A percentile compares a stretch with the other conserved stretches of the same genome.
These are phyloP conservation scores for Vigna reflexopilosa DNA, from an alignment of 306 rosid species.

Conservation along the genomic window DNA sequence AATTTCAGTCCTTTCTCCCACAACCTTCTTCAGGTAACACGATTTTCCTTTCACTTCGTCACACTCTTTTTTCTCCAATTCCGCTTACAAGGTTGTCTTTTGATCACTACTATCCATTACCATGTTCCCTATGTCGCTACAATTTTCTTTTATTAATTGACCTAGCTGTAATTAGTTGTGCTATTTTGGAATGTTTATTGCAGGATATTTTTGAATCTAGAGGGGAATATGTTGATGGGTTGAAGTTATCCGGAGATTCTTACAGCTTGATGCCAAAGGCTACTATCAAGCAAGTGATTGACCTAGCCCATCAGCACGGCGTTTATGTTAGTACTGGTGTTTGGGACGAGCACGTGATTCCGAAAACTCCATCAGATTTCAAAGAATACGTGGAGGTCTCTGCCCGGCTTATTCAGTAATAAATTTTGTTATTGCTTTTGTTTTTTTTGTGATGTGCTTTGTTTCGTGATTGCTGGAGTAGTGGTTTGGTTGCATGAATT, in stretches of 20 bases:
- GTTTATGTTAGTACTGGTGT: slow-evolving; percentile 92
- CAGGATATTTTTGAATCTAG: slow-evolving; percentile 81
- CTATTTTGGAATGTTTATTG: slow-evolving; percentile 6
- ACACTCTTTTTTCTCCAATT: background rate
- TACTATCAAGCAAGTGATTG: slow-evolving; percentile 70
- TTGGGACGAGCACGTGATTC: slow-evolving; percentile 84
- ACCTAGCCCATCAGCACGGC: slow-evolving; percentile 79
- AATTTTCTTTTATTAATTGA: no score
- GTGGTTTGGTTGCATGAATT: slow-evolving; percentile 10
- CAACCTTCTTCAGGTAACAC: slow-evolving; percentile 69
- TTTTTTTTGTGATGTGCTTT: background rate
- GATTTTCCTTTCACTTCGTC: background rate
- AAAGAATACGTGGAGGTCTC: slow-evolving; percentile 78
- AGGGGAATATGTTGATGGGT: slow-evolving; percentile 91
- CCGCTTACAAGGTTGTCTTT: no score
- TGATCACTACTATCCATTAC: no score
- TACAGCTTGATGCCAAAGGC: slow-evolving; percentile 80
- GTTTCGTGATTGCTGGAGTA: background rate
- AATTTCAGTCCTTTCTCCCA: slow-evolving; percentile 62
- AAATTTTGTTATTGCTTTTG: background rate
- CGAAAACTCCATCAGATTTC: slow-evolving; percentile 77
- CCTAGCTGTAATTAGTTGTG: background rate
- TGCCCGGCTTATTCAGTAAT: background rate
- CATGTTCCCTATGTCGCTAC: no score
- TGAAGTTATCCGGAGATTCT: slow-evolving; percentile 87